Conservation (phyloP, 371 early-diverging fungal genomes). For the Mycotypha africana region DNA sequence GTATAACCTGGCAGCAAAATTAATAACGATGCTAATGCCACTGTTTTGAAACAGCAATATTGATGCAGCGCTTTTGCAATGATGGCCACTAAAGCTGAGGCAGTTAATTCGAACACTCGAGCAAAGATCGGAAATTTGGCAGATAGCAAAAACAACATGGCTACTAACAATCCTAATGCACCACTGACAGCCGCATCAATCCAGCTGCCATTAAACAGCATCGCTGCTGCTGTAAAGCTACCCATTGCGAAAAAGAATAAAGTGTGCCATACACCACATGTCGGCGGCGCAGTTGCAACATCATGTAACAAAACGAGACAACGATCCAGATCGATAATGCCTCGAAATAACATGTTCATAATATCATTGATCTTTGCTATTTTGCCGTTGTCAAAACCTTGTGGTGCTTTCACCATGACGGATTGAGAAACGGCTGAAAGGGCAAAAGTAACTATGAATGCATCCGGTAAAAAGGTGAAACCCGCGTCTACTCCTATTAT, state of each 20-base stretch:
- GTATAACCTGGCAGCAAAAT: conserved; percentile 64
- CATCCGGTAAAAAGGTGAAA: conserved; percentile 39
- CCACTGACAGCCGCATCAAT: conserved; percentile 27
- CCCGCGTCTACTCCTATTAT: conserved; percentile 22
- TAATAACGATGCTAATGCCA: conserved; percentile 40
- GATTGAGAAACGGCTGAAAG: conserved; percentile 16
- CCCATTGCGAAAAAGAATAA: conserved; percentile 17
- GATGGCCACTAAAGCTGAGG: conserved; percentile 28
- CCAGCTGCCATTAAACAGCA: conserved; percentile 40
- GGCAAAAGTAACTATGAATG: conserved; percentile 27
- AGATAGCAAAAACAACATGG: conserved; percentile 23
- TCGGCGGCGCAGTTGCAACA: conserved; percentile 25
- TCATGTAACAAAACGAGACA: conserved; percentile 24
- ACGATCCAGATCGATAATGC: conserved; percentile 16
- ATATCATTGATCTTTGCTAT: conserved; percentile 28
- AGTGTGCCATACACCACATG: conserved; percentile 24
- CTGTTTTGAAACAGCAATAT: conserved; percentile 35
- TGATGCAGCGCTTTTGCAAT: conserved; percentile 26
- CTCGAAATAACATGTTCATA: conserved; percentile 25
- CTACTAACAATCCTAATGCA: conserved; percentile 24
- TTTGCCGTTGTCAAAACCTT: conserved; percentile 34
- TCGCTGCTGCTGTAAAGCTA: conserved; percentile 25
- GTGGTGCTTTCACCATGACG: conserved; percentile 37
- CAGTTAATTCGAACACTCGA: conserved; percentile 38
- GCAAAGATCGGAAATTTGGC: conserved; percentile 31